Evolutionary conservation across 2,329 filamentous ascomycete species (phyloP).

Genomic region (Xylaria sp.): DNA sequence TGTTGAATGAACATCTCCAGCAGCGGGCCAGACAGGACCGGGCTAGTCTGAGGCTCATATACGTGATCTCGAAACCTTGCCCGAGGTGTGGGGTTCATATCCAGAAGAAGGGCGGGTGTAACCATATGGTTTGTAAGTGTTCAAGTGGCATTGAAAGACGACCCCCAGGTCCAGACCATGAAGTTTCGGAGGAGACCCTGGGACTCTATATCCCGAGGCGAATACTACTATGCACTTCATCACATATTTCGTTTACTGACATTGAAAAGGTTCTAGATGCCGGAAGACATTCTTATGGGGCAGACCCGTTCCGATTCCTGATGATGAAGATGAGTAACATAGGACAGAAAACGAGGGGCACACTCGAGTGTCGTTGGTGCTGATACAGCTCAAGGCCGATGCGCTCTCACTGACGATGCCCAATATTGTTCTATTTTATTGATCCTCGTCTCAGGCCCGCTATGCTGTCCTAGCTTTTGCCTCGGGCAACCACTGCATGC

Average conservation of each 20-base stretch:
- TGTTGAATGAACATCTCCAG: neutral
- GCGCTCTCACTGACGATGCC: neutral
- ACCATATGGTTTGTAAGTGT: conserved; percentile 19
- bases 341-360: neutral
- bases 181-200: too few species aligned
- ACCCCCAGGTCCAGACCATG: neutral
- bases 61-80: neutral
- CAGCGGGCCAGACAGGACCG: conserved; percentile 15
- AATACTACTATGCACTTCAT: neutral
- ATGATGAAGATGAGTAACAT: neutral
- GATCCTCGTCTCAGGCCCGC: neutral
- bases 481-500: neutral
- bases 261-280: neutral
- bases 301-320: neutral
- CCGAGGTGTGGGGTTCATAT: conserved; percentile 12
- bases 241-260: neutral
- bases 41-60: conserved; percentile 3
- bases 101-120: conserved; percentile 9
- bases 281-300: conserved; percentile 1
- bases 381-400: neutral
- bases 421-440: neutral
- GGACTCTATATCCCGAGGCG: too few species aligned
- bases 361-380: neutral
- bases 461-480: neutral
- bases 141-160: neutral